Conservation (phyloP, 768 basidiomycete species). For the Cystofilobasidium bisporidii region DNA sequence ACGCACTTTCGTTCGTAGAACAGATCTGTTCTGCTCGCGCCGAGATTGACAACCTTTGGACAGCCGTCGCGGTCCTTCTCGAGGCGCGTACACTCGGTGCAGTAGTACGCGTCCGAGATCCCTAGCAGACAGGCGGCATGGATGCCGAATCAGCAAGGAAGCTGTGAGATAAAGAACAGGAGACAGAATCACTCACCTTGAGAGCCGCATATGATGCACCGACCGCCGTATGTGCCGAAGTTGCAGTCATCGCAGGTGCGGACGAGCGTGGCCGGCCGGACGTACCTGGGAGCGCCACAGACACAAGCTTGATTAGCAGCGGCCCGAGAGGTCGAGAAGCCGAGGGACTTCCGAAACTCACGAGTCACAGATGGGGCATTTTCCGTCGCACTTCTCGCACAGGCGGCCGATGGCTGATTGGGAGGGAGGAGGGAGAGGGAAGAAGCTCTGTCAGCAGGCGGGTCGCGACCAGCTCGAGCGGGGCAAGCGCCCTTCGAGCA, state of each 20-base stretch:
- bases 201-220: slow-evolving; percentile 95
- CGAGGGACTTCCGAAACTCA: too few relatives aligned
- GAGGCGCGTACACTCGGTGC: slow-evolving; percentile 89
- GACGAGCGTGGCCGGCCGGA: slow-evolving; percentile 93
- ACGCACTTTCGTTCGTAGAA: slow-evolving; percentile 29
- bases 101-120: slow-evolving; percentile 98
- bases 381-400: slow-evolving; percentile 98
- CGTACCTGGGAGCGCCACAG: too few relatives aligned
- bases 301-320: too few relatives aligned
- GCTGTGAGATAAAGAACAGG: not conserved
- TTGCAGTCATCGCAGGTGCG: slow-evolving; percentile 99
- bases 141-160: slow-evolving; percentile 2
- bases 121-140: slow-evolving; percentile 47
- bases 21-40: slow-evolving; percentile 64
- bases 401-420: slow-evolving; percentile 81
- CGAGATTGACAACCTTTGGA: slow-evolving; percentile 96
- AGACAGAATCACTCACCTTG: slow-evolving; percentile 54
- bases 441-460: slow-evolving; percentile 15
- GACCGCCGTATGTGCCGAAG: slow-evolving; percentile 88
- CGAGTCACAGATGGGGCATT: slow-evolving; percentile 49
- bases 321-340: too few relatives aligned
- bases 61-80: slow-evolving; percentile 98
- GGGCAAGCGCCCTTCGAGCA: not conserved
- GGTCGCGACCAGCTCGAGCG: not conserved
- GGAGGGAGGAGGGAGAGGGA: slow-evolving; percentile 6